Conservation (phyloP, 768 basidiomycete genomes). For the Tricholoma matsutake region DNA sequence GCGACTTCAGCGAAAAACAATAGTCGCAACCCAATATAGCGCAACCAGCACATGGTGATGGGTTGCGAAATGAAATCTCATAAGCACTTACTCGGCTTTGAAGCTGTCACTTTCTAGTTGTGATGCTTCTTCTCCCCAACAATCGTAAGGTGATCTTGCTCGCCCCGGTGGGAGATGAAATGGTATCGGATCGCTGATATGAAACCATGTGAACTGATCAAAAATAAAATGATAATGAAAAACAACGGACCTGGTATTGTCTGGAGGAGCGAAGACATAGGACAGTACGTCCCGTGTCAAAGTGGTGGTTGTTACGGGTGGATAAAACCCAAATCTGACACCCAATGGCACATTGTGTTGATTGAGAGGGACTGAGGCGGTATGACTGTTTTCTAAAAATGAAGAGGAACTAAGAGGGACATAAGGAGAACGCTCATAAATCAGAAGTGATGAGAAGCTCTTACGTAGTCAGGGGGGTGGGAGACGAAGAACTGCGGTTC, state of each 20-base stretch:
- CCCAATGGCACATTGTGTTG: slow-evolving; percentile 35
- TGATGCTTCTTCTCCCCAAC: slow-evolving; percentile 74
- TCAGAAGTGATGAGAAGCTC: slow-evolving; percentile 17
- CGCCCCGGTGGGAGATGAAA: slow-evolving; percentile 29
- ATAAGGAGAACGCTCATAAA: slow-evolving; percentile 17
- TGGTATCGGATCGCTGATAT: slow-evolving; percentile 36
- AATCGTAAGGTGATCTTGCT: slow-evolving; percentile 50
- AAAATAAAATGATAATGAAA: slow-evolving; percentile 9
- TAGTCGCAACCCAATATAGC: not conserved
- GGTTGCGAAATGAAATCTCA: slow-evolving; percentile 24
- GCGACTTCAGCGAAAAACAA: slow-evolving; percentile 24
- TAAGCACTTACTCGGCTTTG: slow-evolving; percentile 75
- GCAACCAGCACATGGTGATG: slow-evolving; percentile 27
- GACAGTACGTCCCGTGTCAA: slow-evolving; percentile 64
- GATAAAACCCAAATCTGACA: slow-evolving; percentile 48
- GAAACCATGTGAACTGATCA: slow-evolving; percentile 12
- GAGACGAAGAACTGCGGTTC: slow-evolving; percentile 30
- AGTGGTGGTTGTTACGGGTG: slow-evolving; percentile 54
- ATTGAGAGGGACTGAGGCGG: slow-evolving; percentile 15
- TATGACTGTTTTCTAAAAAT: slow-evolving; percentile 25
- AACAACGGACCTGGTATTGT: slow-evolving; percentile 38
- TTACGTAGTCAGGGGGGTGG: slow-evolving; percentile 38
- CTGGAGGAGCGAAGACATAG: slow-evolving; percentile 76
- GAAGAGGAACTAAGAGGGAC: slow-evolving; percentile 27
- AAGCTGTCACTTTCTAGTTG: slow-evolving; percentile 71